Evolutionary conservation across 2,329 filamentous ascomycete species (phyloP), one percentile per base, ranked within the genome.

Genomic region (Fusarium nodosum): DNA sequence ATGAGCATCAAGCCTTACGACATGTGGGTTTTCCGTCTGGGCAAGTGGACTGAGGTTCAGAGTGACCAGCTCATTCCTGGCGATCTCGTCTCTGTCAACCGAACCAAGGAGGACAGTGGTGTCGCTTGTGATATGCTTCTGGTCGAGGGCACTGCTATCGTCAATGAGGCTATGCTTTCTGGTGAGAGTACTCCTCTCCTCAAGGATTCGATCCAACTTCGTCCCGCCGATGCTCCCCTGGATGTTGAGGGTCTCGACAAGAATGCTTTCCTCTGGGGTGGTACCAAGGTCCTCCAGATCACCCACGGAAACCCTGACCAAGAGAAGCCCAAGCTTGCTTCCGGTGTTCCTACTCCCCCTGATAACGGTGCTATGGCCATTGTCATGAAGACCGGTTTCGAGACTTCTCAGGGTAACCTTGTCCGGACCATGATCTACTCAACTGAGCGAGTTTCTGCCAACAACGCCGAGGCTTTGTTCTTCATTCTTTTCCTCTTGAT

Each of bases 1-100:
- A 99, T 99, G 97, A 97, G 93, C 85, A 97, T 99, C 83, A 97
- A 99, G 85, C 97, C 96, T 15, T 98, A 98, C 79, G 92, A 96
- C 66, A 90, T 98, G 72, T 97, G 91, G 86, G 96, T 95, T 11
- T 97, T 92, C 82, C 89, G 97, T 61, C 85, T 93, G 72, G 91
- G 91, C 76, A 93, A 92, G 78, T 99, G 96, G 96, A 86, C 87
- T 73, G 92, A 97, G 82, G 88, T 94, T 52, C 89, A 91, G 77
- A 98, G 94, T 78, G 95, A 99, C 81, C 92, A 93, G 77, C 89
- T 99, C 57, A 86, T 99, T 10, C 96, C 96, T 3, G 96, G 96
- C 36, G 96, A 99, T 76, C 86, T 99, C 46, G 94, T 95, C 50
- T 98, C 95, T 13, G 94, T 97, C 28, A 91, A 91, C 64, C 90